Evolutionary conservation across 2,329 filamentous ascomycete species (phyloP).

Genomic region (Paraphoma chrysanthemicola): DNA sequence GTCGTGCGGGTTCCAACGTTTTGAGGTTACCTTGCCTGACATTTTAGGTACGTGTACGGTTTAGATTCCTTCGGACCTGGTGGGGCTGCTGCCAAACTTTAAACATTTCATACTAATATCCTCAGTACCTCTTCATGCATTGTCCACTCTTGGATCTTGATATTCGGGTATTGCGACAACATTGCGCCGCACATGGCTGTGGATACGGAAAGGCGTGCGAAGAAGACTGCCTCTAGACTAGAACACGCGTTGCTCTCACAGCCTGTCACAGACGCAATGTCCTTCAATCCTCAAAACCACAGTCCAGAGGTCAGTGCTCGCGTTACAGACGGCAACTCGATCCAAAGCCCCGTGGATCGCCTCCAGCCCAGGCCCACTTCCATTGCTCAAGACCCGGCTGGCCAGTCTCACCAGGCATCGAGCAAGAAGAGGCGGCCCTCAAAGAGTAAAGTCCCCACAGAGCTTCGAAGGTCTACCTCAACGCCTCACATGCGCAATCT

Average conservation of each 20-base stretch:
- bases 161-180: constrained; percentile 35
- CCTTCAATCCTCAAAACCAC: constrained; percentile 40
- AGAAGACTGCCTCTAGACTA: constrained; percentile 42
- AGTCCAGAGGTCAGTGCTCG: constrained; percentile 35
- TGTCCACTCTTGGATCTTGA: constrained; percentile 27
- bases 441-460: constrained; percentile 48
- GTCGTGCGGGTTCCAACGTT: constrained; percentile 47
- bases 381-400: constrained; percentile 21
- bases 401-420: constrained; percentile 30
- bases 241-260: constrained; percentile 42
- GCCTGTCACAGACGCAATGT: constrained; percentile 43
- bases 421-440: constrained; percentile 47
- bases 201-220: constrained; percentile 44
- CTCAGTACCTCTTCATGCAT: constrained; percentile 39
- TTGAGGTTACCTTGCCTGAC: constrained; percentile 37
- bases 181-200: constrained; percentile 48
- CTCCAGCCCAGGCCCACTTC: constrained; percentile 26
- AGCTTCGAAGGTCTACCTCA: constrained; percentile 53
- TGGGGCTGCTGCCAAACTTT: constrained; percentile 31
- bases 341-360: constrained; percentile 29
- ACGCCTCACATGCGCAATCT: constrained; percentile 57
- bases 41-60: constrained; percentile 36
- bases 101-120: constrained; percentile 39
- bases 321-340: constrained; percentile 28
- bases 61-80: constrained; percentile 26